Evolutionary conservation across 1,139 yeast genomes (phyloP), one percentile per base, ranked within the genome.

Genomic region (Sugiyamaella paludigena): DNA sequence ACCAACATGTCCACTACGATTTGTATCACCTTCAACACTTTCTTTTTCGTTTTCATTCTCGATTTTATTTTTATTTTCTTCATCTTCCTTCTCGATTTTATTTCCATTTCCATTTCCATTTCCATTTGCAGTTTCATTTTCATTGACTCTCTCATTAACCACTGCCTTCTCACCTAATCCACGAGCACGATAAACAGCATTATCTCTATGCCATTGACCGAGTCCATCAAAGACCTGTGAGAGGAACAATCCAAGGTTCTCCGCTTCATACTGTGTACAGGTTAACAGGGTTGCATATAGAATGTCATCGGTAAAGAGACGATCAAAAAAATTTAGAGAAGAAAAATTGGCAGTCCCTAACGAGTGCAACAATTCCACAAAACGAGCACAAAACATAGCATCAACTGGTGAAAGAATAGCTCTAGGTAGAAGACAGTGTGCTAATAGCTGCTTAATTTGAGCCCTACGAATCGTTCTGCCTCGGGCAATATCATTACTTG

Each of bases 351-450:
- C 54, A 0, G 77, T 68, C 1, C 73, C 70, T 13, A 75, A 54
- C 0, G 69, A 63, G 51, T 83, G 80, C 12, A 83, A 58, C 42
- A 66, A 58, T 53, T 80, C 76, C 2, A 87, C 58, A 61, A 89
- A 87, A 49, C 76, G 72, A 0, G 88, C 81, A 38, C 83, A 70
- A 62, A 71, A 89, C 1, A 85, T 75, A 0, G 98, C 96, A 69
- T 91, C 98, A 54, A 83, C 79, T 0, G 96, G 83, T 0, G 97
- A 87, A 57, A 84, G 88, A 2, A 84, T 66, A 2, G 84, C 77
- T 58, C 97, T 74, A 12, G 96, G 97, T 15, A 89, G 67, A 5
- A 88, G 61, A 66, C 96, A 87, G 47, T 69, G 68, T 52, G 84
- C 83, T 32, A 87, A 62, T 49, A 88, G 75, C 5, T 68, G 63